Evolutionary conservation across 306 rosid genomes (phyloP).

Genomic region (Medicago truncatula): DNA sequence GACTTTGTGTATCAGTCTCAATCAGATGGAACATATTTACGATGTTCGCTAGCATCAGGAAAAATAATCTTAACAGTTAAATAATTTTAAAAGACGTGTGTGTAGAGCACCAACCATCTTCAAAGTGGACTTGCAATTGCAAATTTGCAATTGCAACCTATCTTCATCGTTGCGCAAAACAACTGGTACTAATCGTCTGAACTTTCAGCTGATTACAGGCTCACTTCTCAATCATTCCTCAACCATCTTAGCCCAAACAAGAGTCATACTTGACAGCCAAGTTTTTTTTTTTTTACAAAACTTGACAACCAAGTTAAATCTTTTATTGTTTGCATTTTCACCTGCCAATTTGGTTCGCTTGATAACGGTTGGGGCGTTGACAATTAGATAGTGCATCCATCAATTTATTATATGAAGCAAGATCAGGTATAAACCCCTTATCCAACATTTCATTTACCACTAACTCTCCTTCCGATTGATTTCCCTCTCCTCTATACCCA

Average conservation of each 20-base stretch:
- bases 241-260: conserved; percentile 15
- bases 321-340: conserved; percentile 25
- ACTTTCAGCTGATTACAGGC: not conserved
- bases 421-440: conserved; percentile 71
- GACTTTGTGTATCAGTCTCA: conserved; percentile 6
- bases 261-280: not conserved
- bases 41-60: not conserved
- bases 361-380: not conserved
- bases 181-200: not conserved
- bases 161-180: conserved; percentile 18
- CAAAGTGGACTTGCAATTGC: conserved; percentile 13
- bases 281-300: no score
- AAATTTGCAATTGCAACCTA: not conserved
- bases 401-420: conserved; percentile 69
- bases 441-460: conserved; percentile 88
- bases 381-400: conserved; percentile 55
- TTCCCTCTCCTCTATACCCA: conserved; percentile 66
- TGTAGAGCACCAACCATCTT: conserved; percentile 16
- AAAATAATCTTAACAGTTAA: not conserved
- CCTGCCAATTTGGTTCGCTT: conserved; percentile 25
- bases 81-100: conserved; percentile 1
- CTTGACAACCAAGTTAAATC: conserved; percentile 24
- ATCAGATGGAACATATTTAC: not conserved
- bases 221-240: conserved; percentile 23
- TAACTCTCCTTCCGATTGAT: conserved; percentile 54